Percentiles rank a stretch among this genome's conserved stretches.
Evolutionary conservation across 2,329 filamentous ascomycete genomes (phyloP).

Genomic region (Neofusicoccum sp.): DNA sequence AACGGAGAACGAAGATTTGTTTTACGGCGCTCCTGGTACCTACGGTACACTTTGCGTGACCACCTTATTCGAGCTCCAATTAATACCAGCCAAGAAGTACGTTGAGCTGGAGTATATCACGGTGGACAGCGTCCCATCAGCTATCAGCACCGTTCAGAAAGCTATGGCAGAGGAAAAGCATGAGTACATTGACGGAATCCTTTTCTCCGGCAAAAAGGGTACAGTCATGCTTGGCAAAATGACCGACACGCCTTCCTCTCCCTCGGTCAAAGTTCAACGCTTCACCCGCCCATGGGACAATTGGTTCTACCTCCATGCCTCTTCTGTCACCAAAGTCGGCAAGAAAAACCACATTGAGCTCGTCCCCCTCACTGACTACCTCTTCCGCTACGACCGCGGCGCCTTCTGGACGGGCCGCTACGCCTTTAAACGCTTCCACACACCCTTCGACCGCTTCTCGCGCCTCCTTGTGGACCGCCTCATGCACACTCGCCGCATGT

Average conservation of each 20-base stretch:
- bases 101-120: slow-evolving; percentile 64
- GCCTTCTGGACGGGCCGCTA: slow-evolving; percentile 64
- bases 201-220: slow-evolving; percentile 56
- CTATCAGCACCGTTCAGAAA: slow-evolving; percentile 49
- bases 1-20: slow-evolving; percentile 53
- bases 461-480: slow-evolving; percentile 60
- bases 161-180: slow-evolving; percentile 41
- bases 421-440: slow-evolving; percentile 60
- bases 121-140: slow-evolving; percentile 49
- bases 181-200: slow-evolving; percentile 71
- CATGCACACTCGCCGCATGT: slow-evolving; percentile 61
- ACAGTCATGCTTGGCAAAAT: slow-evolving; percentile 63
- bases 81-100: slow-evolving; percentile 53
- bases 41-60: slow-evolving; percentile 62
- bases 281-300: slow-evolving; percentile 63
- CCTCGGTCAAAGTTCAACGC: slow-evolving; percentile 29
- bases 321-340: not conserved
- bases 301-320: slow-evolving; percentile 72
- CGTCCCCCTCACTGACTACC: slow-evolving; percentile 52
- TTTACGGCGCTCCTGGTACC: slow-evolving; percentile 58
- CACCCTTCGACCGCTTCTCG: slow-evolving; percentile 60
- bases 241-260: slow-evolving; percentile 45
- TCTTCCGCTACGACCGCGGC: slow-evolving; percentile 63
- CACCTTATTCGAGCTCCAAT: slow-evolving; percentile 59
- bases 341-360: slow-evolving; percentile 31